Evolutionary conservation across 2,329 filamentous ascomycete species (phyloP).

Genomic region (Scleromitrula shiraiana): DNA sequence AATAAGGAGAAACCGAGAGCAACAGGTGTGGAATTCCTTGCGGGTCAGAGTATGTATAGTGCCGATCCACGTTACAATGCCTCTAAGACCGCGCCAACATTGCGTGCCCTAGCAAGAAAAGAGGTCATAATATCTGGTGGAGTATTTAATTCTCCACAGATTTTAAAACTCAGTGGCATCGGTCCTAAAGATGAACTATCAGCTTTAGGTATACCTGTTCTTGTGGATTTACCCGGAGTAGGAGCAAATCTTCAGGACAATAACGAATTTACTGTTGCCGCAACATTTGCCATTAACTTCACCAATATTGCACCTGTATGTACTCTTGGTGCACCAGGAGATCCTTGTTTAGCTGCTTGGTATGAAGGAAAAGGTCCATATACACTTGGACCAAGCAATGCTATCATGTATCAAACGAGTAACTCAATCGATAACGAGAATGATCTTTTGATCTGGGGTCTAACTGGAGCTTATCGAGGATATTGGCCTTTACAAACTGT

Average conservation of each 20-base stretch:
- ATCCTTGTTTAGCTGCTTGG: conserved; percentile 25
- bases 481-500: background rate
- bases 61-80: conserved; percentile 9
- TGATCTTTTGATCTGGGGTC: background rate
- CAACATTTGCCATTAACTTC: background rate
- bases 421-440: conserved; percentile 13
- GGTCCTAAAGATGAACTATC: conserved; percentile 33
- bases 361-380: conserved; percentile 35
- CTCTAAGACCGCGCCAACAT: conserved; percentile 11
- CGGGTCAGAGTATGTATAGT: conserved; percentile 30
- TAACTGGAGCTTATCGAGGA: background rate
- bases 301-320: conserved; percentile 11
- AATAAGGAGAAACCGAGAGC: conserved; percentile 27
- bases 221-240: conserved; percentile 54
- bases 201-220: conserved; percentile 39
- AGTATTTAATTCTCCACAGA: conserved; percentile 37
- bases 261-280: conserved; percentile 29
- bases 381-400: conserved; percentile 37
- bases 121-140: conserved; percentile 42
- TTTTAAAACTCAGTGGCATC: conserved; percentile 39
- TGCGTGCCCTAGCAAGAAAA: conserved; percentile 10
- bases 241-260: conserved; percentile 51
- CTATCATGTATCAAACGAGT: conserved; percentile 21
- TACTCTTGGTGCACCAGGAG: conserved; percentile 25
- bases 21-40: conserved; percentile 36